Conservation (phyloP, 768 basidiomycete species). For the Boletus reticulatus region DNA sequence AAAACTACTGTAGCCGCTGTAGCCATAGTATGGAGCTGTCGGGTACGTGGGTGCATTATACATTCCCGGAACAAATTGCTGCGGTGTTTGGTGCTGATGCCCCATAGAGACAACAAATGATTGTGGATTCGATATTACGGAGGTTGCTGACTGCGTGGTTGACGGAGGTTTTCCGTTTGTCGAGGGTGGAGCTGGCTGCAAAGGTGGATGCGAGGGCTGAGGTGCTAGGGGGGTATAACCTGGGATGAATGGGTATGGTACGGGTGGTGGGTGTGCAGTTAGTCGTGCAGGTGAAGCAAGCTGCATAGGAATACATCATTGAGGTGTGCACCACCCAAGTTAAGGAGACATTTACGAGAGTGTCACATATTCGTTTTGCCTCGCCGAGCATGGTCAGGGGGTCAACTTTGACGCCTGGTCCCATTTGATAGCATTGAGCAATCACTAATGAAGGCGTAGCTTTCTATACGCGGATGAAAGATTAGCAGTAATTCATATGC, state of each 20-base stretch:
- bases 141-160: conserved; percentile 33
- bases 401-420: conserved; percentile 65
- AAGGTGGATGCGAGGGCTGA: conserved; percentile 30
- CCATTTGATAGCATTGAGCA: conserved; percentile 79
- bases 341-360: conserved; percentile 47
- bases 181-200: conserved; percentile 37
- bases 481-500: conserved; percentile 8
- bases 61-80: conserved; percentile 41
- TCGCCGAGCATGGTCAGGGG: conserved; percentile 72
- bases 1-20: conserved; percentile 38
- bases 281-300: conserved; percentile 73
- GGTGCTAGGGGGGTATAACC: conserved; percentile 31
- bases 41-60: conserved; percentile 46
- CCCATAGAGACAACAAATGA: conserved; percentile 72
- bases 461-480: conserved; percentile 34
- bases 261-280: conserved; percentile 62
- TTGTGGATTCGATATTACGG: conserved; percentile 67
- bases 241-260: conserved; percentile 50
- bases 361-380: conserved; percentile 76
- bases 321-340: conserved; percentile 3
- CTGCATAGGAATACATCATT: conserved; percentile 36
- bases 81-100: conserved; percentile 46
- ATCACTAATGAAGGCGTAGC: conserved; percentile 66
- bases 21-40: conserved; percentile 62
- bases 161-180: conserved; percentile 34